Evolutionary conservation across 164 flowering plant genomes (phyloP).

Genomic region (Platanus orientalis): DNA sequence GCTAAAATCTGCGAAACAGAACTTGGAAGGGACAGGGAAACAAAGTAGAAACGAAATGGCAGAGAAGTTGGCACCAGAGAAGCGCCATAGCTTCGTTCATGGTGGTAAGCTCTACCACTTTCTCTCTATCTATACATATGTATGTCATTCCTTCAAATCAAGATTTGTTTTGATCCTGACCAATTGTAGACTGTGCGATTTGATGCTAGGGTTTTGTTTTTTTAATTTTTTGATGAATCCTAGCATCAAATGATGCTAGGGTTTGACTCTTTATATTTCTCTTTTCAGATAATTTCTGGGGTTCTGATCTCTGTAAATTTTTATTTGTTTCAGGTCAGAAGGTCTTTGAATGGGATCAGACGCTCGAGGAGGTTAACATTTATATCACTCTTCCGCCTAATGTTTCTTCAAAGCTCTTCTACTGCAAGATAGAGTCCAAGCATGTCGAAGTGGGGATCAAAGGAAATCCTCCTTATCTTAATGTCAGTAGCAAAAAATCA

Average conservation of each 20-base stretch:
- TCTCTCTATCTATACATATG: conserved; percentile 11
- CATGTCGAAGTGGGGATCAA: conserved; percentile 87
- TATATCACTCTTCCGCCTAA: conserved; percentile 82
- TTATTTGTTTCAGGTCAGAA: conserved; percentile 49
- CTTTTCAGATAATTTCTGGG: neutral
- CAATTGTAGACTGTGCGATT: neutral
- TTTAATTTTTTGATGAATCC: too few relatives aligned
- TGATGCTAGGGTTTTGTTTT: neutral
- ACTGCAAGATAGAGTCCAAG: conserved; percentile 69
- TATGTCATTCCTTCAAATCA: neutral
- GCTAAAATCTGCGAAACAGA: too few relatives aligned
- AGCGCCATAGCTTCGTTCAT: conserved; percentile 64
- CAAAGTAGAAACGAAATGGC: conserved; percentile 39
- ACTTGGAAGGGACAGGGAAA: neutral
- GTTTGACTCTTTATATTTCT: neutral
- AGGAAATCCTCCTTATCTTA: conserved; percentile 85
- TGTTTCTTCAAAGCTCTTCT: conserved; percentile 65
- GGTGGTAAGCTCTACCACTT: conserved; percentile 22
- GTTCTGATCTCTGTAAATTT: neutral
- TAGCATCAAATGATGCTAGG: neutral
- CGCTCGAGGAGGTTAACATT: conserved; percentile 84
- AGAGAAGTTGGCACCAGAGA: conserved; percentile 87
- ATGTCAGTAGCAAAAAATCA: conserved; percentile 32
- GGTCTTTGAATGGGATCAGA: conserved; percentile 97
- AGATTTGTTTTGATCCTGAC: neutral